Base-by-base conservation (phyloP, 352 stramenopile genomes). In the Globisporangium alternatum region DNA sequence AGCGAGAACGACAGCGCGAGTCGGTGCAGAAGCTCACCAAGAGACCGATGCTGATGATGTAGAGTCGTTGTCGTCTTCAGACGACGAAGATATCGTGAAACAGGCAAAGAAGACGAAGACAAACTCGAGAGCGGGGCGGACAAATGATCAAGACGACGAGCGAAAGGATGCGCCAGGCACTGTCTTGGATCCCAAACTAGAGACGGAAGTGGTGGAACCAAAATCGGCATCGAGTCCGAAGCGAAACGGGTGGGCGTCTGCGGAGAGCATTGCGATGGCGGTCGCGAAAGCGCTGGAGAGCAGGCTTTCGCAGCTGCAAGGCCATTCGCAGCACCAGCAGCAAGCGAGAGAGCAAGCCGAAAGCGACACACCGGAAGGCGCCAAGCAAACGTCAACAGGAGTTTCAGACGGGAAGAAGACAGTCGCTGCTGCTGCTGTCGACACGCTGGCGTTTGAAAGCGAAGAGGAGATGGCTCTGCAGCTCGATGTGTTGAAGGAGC, bases 401-500 rank as follows among this genome's bases (percentile, higher is more conserved):
- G 3, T n/a, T n/a, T 30, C 19, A 5, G 25, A 6, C 5, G 65
- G 31, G 25, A 67, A 35, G 17, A 30, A 54, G 5, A 47, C 19
- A 44, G 2, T 45, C 12, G 8, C 28, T 19, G 3, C 28, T 19
- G 2, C 30, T 44, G 33, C 30, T 55, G 22, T 52, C 19, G 75
- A 80, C 37, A 66, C 68, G 12, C 33, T 81, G 41, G 70, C 70
- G 3, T 80, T 90, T 56, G 80, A 86, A 54, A 86, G 67, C 15
- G 73, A 92, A 48, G 73, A 78, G 1, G 76, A 87, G 48, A 76
- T 92, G 62, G 59, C 79, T 1, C 68, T 79, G 60, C 76, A 92
- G 52, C 64, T 86, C 25, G 80, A 91, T 49, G 73, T 83, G 45
- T 41, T 89, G n/a, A 69, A 77, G 17, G 81, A 92, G 45, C 72